These are phyloP conservation scores for Calocybe gambosa DNA, from an alignment of 1,284 basidiomycete species.

Conservation along the genomic window DNA sequence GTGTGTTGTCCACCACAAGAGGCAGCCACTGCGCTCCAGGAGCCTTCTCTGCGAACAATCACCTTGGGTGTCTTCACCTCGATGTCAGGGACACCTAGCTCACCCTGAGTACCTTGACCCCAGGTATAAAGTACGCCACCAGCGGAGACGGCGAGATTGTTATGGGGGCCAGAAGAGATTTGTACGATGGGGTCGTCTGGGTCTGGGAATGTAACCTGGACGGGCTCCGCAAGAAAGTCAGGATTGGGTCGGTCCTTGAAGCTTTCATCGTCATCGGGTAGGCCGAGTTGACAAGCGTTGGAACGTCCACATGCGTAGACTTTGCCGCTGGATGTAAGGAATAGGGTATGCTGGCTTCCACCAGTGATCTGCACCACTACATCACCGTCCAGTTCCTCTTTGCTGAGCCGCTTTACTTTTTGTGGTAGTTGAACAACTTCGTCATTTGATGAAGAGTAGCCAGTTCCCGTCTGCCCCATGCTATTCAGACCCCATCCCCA, in stretches of 20 bases:
- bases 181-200: conserved; percentile 66
- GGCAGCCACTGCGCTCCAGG: conserved; percentile 54
- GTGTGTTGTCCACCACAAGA: conserved; percentile 72
- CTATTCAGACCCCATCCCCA: conserved; percentile 92
- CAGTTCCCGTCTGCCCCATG: conserved; percentile 44
- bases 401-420: conserved; percentile 61
- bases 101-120: conserved; percentile 78
- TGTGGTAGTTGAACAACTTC: conserved; percentile 65
- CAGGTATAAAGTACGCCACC: conserved; percentile 81
- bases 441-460: conserved; percentile 37
- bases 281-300: conserved; percentile 75
- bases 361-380: conserved; percentile 67
- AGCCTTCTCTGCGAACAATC: conserved; percentile 64
- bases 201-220: conserved; percentile 64
- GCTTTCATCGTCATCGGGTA: conserved; percentile 53
- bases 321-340: conserved; percentile 77
- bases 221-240: conserved; percentile 58
- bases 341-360: conserved; percentile 85
- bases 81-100: conserved; percentile 57
- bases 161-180: conserved; percentile 74
- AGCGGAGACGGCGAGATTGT: conserved; percentile 76
- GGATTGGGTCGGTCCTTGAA: conserved; percentile 46
- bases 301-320: conserved; percentile 81
- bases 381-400: conserved; percentile 60
- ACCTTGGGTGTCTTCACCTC: conserved; percentile 52